Evolutionary conservation across 179 eudicot genomes (phyloP), one percentile per base, ranked within the genome.

Genomic region (Silene coronaria): DNA sequence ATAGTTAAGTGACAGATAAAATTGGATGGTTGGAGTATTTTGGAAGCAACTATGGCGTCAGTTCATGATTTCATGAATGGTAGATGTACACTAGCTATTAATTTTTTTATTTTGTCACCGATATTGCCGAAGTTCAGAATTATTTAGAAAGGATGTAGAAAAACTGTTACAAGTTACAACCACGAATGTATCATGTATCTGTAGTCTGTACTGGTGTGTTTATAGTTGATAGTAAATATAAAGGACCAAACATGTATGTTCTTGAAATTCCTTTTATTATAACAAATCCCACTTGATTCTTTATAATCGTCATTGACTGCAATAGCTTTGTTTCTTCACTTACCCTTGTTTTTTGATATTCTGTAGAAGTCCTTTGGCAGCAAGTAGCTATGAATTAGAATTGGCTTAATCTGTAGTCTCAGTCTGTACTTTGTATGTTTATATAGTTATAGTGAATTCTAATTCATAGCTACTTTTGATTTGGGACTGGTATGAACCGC

Each of bases 71-170:
- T 73, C 23, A 34, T 63, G 58, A 6, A 73, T 80, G 48, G 51
- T 68, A 55, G 16, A 69, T 77, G 77, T 77, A 81, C 80, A 73
- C 80, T 69, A 73, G 74, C 67, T 70, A 80, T 77, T 81, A 63
- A 77, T 77, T 63, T 58, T 58, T 76, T 23, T 14, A 23, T 34
- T n/a, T 26, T 26, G 59, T 45, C 60, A 58, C 60, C 21, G 75
- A 58, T 81, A 74, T 38, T 69, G 78, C 74, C 36, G 21, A 53
- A 58, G 45, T 73, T 68, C 30, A 32, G 16, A 36, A 48, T 73
- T 67, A 67, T 67, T 74, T 74, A 67, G 76, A 77, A 69, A 32
- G 73, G 71, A 60, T 60, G 77, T 77, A 73, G 73, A 81, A 61
- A 62, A 72, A 11, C 75, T 30, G 17, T 53, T n/a, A n/a, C n/a